phyloP scores from a whole-genome alignment of 306 rosid species.

The Quercus ilex region DNA sequence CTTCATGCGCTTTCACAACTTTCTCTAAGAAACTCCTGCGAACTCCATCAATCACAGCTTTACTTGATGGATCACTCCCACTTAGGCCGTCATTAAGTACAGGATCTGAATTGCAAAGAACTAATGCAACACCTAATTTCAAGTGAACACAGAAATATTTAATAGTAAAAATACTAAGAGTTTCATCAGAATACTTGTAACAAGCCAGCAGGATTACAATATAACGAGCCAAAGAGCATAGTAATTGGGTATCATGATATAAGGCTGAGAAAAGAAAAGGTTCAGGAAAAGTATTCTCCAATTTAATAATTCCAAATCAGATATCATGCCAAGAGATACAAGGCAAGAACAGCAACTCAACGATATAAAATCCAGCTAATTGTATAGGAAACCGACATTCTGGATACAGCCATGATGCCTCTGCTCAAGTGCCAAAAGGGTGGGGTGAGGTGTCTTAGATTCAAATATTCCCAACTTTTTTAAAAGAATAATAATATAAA shows the following conservation, averaged over 20 bases:
- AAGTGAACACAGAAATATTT: slow-evolving; percentile 14
- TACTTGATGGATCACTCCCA: slow-evolving; percentile 52
- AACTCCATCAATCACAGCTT: slow-evolving; percentile 78
- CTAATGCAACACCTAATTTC: slow-evolving; percentile 77
- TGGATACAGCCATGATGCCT: not conserved
- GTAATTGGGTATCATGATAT: not conserved
- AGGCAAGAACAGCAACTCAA: not conserved
- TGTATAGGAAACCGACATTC: not conserved
- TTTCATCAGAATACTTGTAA: not conserved
- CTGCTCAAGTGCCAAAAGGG: not conserved
- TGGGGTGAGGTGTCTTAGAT: not conserved
- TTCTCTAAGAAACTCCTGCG: slow-evolving; percentile 75
- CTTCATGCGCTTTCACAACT: slow-evolving; percentile 79
- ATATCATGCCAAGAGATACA: not conserved
- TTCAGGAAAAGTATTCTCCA: not conserved
- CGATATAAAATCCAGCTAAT: not conserved
- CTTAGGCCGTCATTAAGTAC: slow-evolving; percentile 80
- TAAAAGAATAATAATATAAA: not conserved
- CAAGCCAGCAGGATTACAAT: not conserved
- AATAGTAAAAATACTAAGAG: not conserved
- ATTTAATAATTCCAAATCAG: not conserved
- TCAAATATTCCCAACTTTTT: not conserved
- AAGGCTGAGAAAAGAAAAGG: not conserved
- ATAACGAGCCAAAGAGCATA: not conserved
- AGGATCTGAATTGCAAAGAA: slow-evolving; percentile 87